Base-by-base conservation (phyloP, 768 basidiomycete species). In the Lactarius sp. region DNA sequence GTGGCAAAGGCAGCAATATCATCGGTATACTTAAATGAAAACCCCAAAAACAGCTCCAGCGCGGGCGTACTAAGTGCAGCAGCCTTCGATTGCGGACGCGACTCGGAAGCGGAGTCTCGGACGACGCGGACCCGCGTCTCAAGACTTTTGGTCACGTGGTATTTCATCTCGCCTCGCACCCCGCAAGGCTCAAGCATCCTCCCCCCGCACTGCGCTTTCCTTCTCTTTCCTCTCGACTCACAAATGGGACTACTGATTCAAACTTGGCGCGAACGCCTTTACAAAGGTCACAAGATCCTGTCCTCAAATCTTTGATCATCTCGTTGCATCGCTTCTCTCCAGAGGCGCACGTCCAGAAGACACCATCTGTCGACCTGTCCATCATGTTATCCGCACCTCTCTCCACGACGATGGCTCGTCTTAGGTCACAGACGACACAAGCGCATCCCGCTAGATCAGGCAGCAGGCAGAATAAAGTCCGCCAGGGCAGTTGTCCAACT, bases 1-100 rank as follows among this genome's bases (percentile, higher is more conserved):
- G 73, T n/a, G 78, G 70, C 16, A 74, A 63, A 6, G 82, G 81
- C 0, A 82, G 68, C 47, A 27, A 39, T 20, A 56, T 22, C 64
- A 65, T 65, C 3, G 2, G 14, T n/a, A 46, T 39, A 27, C 12
- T 22, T 60, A 42, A 55, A 42, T 51, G 33, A 41, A 42, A 51
- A 37, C 20, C 27, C 52, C 59, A 8, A 50, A 55, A 56, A 36
- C 41, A 33, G 18, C 27, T 39, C 54, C 31, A 37, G 44, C 53
- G 52, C 42, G n/a, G 52, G 31, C 42, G 60, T 46, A 62, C 42
- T 34, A 51, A 57, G 18, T 41, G n/a, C 41, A 39, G n/a, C 44
- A 4, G 1, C 36, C 50, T 57, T 52, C 39, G 42, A 52, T 46
- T 52, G 16, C 41, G 56, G 62, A 54, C 62, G 57, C 62, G 62